Conservation (phyloP, 306 rosid species). For the Boehmeria nivea region DNA sequence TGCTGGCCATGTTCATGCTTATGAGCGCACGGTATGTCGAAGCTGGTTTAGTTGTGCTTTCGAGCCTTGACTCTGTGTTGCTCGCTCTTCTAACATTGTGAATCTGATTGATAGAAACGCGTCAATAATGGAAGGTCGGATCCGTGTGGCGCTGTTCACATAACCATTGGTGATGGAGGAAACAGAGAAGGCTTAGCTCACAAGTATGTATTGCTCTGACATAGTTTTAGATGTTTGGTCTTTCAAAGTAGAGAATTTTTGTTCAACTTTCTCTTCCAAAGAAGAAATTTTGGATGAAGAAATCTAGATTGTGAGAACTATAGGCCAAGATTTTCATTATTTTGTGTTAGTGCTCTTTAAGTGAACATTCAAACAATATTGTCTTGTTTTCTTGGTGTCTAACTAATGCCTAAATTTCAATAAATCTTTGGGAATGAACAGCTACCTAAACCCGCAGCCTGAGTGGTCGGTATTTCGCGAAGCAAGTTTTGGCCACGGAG, state of each 20-base stretch:
- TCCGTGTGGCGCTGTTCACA: slow-evolving; percentile 78
- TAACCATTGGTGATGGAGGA: slow-evolving; percentile 95
- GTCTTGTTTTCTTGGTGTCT: background rate
- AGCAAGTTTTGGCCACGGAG: slow-evolving; percentile 93
- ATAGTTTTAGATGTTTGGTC: background rate
- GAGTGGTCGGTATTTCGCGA: slow-evolving; percentile 82
- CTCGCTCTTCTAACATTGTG: slow-evolving; percentile 1
- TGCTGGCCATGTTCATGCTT: slow-evolving; percentile 91
- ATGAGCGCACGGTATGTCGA: slow-evolving; percentile 71
- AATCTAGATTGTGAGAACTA: too few species aligned
- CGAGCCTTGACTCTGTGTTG: background rate
- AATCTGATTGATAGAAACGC: slow-evolving; percentile 55
- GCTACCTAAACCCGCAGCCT: slow-evolving; percentile 70
- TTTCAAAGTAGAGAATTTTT: background rate
- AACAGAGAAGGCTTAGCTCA: slow-evolving; percentile 83
- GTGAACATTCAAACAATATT: background rate
- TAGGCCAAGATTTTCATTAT: too few species aligned
- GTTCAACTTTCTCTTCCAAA: too few species aligned
- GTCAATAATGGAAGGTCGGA: slow-evolving; percentile 54
- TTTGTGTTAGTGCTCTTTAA: too few species aligned
- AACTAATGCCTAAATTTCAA: background rate
- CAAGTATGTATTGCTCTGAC: slow-evolving; percentile 33
- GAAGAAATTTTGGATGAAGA: too few species aligned
- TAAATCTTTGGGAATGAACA: slow-evolving; percentile 21
- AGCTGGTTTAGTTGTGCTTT: background rate